Evolutionary conservation across 192 early-diverging fungal species (phyloP), one percentile per base, ranked within the genome.

Genomic region (Spinellus fusiger): DNA sequence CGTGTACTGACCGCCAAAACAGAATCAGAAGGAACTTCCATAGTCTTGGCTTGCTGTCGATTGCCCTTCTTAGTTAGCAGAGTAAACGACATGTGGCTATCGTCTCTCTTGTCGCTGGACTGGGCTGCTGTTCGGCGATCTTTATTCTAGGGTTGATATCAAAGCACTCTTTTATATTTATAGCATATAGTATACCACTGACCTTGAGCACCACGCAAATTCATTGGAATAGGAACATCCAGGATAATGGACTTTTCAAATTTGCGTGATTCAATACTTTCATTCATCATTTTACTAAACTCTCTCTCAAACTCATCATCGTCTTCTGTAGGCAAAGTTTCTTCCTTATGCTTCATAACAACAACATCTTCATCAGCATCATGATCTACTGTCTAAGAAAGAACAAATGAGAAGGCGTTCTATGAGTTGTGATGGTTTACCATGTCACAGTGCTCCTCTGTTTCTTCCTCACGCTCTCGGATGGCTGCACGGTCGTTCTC

Each of bases 261-360:
- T 70, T 90, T 89, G 28, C 93, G 87, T 10, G 85, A 76, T 34
- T 96, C 95, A 44, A 91, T 64, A 46, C 89, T 92, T 54, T 98
- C 95, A n/a, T 82, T 82, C 84, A 98, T 89, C 74, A 97, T 89
- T 66, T 83, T 84, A 64, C 84, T 89, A 54, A 93, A 92, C 65
- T 96, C 93, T 52, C 80, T 75, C 52, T 98, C 94, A 81, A 98
- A 93, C 34, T 88, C 80, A 22, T 93, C 89, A 49, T 93, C 95
- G 13, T 90, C 83, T 57, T 89, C 85, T 49, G 85, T 79, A 2
- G 83, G 78, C 13, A 83, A 69, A 51, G 78, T 69, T 37, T 77
- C 77, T 58, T 83, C 72, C 46, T 86, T 79, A 26, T 78, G 70
- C 15, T 81, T 79, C 25, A 89, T 76, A 6, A 90, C 77, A 37